Evolutionary conservation across 2,329 filamentous ascomycete species (phyloP).

Genomic region (Epichloe coenophiala): DNA sequence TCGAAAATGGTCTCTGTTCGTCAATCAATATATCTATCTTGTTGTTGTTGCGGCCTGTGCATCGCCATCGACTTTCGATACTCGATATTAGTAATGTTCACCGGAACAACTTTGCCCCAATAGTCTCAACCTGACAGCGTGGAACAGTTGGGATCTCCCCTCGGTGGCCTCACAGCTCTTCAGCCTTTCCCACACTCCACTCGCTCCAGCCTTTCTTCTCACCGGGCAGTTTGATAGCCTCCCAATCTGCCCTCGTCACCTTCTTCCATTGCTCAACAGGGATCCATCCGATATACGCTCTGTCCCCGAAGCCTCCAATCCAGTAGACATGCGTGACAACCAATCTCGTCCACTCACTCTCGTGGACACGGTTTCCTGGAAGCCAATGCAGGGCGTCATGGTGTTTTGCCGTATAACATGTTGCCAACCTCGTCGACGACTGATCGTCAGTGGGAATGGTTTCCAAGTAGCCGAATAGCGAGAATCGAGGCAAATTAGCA

Average conservation of each 20-base stretch:
- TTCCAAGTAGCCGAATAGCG: slow-evolving; percentile 72
- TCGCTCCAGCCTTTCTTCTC: slow-evolving; percentile 51
- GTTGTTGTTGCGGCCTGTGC: no score
- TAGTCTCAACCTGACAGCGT: no score
- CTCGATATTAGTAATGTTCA: no score
- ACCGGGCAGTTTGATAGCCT: slow-evolving; percentile 50
- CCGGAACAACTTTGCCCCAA: no score
- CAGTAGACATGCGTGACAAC: slow-evolving; percentile 83
- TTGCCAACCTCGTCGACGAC: slow-evolving; percentile 34
- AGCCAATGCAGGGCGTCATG: slow-evolving; percentile 78
- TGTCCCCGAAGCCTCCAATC: slow-evolving; percentile 89
- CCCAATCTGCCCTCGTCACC: slow-evolving; percentile 58
- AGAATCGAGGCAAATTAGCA: slow-evolving; percentile 73
- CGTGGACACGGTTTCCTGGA: slow-evolving; percentile 68
- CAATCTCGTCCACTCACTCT: slow-evolving; percentile 68
- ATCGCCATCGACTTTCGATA: no score
- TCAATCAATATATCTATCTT: no score
- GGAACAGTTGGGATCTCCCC: no score
- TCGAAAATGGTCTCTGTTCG: no score
- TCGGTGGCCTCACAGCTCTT: slow-evolving; percentile 17
- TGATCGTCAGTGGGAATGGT: slow-evolving; percentile 43
- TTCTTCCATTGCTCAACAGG: slow-evolving; percentile 65
- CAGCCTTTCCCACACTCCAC: slow-evolving; percentile 24
- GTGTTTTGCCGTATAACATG: slow-evolving; percentile 66
- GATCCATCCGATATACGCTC: slow-evolving; percentile 94